A percentile compares a stretch with the other conserved stretches of the same genome.
These are phyloP conservation scores for Bryoerythrophyllum caledonicum DNA, from an alignment of 225 moss, liverwort and hornwort genomes.

Conservation along the genomic window DNA sequence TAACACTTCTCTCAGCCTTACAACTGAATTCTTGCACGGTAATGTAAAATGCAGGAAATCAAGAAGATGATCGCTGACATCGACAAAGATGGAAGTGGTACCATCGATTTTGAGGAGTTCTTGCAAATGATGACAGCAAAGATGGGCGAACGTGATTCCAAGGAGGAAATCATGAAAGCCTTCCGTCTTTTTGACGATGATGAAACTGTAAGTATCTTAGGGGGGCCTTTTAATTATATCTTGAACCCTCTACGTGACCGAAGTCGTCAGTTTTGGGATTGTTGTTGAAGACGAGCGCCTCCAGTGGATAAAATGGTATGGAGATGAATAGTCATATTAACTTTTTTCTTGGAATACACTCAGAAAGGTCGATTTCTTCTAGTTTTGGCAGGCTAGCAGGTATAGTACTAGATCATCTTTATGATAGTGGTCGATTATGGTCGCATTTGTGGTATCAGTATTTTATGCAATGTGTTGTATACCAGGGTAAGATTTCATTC, in stretches of 20 bases:
- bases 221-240: not conserved
- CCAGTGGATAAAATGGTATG: not conserved
- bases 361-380: not conserved
- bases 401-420: not conserved
- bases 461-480: not conserved
- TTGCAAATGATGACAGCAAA: slow-evolving; percentile 97
- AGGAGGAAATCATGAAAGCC: slow-evolving; percentile 96
- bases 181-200: slow-evolving; percentile 91
- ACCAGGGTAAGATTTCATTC: slow-evolving; percentile 91
- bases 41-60: slow-evolving; percentile 65
- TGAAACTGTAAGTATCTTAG: slow-evolving; percentile 61
- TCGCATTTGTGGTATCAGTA: not conserved
- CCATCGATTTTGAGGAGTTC: slow-evolving; percentile 91
- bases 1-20: not conserved
- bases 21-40: not conserved
- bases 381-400: not conserved
- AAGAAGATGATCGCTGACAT: slow-evolving; percentile 92
- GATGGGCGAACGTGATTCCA: slow-evolving; percentile 90
- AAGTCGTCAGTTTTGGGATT: not conserved
- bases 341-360: not conserved
- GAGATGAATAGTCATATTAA: not conserved
- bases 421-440: not conserved
- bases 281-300: not conserved
- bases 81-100: slow-evolving; percentile 77
- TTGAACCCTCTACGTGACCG: not conserved